Percentiles rank a stretch among this genome's conserved stretches.
Conservation (phyloP, 2,329 filamentous ascomycete genomes). For the Xylaria sp. region DNA sequence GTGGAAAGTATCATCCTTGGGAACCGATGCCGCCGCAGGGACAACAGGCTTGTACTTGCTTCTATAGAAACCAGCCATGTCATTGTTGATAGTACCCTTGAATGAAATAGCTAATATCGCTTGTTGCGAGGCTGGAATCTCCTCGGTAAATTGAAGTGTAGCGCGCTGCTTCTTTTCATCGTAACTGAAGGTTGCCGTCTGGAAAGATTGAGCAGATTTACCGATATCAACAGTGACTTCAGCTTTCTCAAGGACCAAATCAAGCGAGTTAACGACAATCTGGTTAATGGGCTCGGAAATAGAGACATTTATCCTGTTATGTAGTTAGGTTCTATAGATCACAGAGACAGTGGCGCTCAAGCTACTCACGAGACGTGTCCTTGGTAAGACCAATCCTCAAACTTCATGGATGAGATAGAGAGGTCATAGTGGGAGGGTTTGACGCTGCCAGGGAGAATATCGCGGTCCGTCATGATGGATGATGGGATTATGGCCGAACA, state of each 20-base stretch:
- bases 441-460: slow-evolving; percentile 70
- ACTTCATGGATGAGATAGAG: slow-evolving; percentile 84
- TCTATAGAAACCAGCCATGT: slow-evolving; percentile 93
- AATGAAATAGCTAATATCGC: slow-evolving; percentile 77
- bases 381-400: slow-evolving; percentile 78
- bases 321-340: slow-evolving; percentile 7
- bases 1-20: slow-evolving; percentile 73
- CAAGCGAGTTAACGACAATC: slow-evolving; percentile 85
- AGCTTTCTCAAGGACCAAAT: slow-evolving; percentile 77
- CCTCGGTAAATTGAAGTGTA: slow-evolving; percentile 78
- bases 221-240: slow-evolving; percentile 69
- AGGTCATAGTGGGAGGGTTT: slow-evolving; percentile 89
- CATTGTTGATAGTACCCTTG: slow-evolving; percentile 84
- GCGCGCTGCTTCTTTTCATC: slow-evolving; percentile 86
- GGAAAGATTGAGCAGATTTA: slow-evolving; percentile 65
- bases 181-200: slow-evolving; percentile 77
- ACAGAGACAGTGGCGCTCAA: background rate
- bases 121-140: slow-evolving; percentile 74
- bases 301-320: slow-evolving; percentile 74
- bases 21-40: slow-evolving; percentile 78
- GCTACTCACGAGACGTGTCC: slow-evolving; percentile 73
- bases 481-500: slow-evolving; percentile 49
- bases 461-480: slow-evolving; percentile 66
- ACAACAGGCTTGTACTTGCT: slow-evolving; percentile 89
- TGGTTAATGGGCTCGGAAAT: slow-evolving; percentile 77